A percentile compares a stretch with the other conserved stretches of the same genome.
Evolutionary conservation across 805 yeast species (phyloP).

Genomic region (Ogataea polymorpha): DNA sequence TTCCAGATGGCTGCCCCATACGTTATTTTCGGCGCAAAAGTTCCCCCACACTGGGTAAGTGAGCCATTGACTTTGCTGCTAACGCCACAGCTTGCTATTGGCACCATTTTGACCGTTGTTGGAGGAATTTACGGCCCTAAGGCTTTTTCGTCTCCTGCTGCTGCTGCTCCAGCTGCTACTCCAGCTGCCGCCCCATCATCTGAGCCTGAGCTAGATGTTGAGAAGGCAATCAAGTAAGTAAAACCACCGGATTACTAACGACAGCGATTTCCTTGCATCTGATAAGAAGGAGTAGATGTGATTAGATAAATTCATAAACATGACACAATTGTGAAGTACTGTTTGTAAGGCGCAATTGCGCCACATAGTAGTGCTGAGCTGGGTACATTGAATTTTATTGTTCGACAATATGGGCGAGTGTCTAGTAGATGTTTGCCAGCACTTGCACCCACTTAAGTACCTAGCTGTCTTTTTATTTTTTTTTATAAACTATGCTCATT

Average conservation of each 20-base stretch:
- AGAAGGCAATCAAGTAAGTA: constrained; percentile 32
- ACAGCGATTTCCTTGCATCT: constrained; percentile 28
- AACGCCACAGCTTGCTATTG: constrained; percentile 60
- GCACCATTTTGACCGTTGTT: constrained; percentile 68
- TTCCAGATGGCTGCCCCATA: constrained; percentile 75
- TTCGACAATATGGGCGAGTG: too few relatives aligned
- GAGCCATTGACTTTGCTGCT: not conserved
- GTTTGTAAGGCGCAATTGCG: too few relatives aligned
- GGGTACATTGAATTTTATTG: not conserved
- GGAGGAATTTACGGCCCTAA: constrained; percentile 60
- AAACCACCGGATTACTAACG: constrained; percentile 2
- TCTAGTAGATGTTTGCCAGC: too few relatives aligned
- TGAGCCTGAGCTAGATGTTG: constrained; percentile 31
- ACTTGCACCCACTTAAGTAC: not conserved
- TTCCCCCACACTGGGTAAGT: constrained; percentile 74
- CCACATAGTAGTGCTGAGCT: too few relatives aligned
- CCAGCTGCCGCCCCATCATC: constrained; percentile 49
- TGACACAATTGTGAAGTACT: not conserved
- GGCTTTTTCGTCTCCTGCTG: constrained; percentile 19
- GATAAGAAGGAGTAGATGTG: constrained; percentile 20
- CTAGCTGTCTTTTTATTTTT: not conserved
- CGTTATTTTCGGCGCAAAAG: constrained; percentile 76
- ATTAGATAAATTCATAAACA: not conserved
- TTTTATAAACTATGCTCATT: constrained; percentile 47
- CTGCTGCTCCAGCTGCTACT: constrained; percentile 52